Conservation (phyloP, 768 basidiomycete species). For the Pholiota conissans region DNA sequence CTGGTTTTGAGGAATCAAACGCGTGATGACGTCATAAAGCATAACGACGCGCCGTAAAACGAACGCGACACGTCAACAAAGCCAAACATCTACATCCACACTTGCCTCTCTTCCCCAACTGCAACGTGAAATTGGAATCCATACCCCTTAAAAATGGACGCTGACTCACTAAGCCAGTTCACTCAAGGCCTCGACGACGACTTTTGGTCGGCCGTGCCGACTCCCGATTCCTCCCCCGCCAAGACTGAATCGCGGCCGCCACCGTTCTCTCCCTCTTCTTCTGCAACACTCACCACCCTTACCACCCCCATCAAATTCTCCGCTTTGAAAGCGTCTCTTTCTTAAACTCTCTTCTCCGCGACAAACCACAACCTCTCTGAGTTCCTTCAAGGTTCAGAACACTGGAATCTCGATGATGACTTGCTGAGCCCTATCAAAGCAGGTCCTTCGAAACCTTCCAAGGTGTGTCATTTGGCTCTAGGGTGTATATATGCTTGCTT, state of each 20-base stretch:
- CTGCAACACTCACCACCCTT: slow-evolving; percentile 9
- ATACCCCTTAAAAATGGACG: not conserved
- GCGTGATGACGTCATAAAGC: not conserved
- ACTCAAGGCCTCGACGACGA: slow-evolving; percentile 53
- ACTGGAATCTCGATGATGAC: slow-evolving; percentile 70
- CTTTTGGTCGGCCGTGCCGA: slow-evolving; percentile 42
- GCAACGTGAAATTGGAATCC: too few species aligned
- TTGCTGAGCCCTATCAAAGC: slow-evolving; percentile 50
- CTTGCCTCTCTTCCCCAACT: too few species aligned
- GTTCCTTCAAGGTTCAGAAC: slow-evolving; percentile 65
- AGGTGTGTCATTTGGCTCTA: not conserved
- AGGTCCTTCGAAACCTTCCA: slow-evolving; percentile 16
- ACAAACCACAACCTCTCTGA: slow-evolving; percentile 43
- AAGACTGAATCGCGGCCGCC: slow-evolving; percentile 11
- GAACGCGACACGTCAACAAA: slow-evolving; percentile 8
- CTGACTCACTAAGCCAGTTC: slow-evolving; percentile 45
- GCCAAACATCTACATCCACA: slow-evolving; percentile 5
- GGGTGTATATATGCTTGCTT: not conserved
- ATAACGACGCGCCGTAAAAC: not conserved
- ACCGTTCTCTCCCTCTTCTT: slow-evolving; percentile 18
- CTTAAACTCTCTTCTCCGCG: slow-evolving; percentile 22
- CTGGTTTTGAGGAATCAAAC: too few species aligned
- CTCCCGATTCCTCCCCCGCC: slow-evolving; percentile 34
- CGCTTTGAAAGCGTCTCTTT: too few species aligned
- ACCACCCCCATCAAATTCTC: not conserved